These are phyloP conservation scores for Penicillium coffeae DNA, from an alignment of 495 filamentous ascomycete genomes.

Conservation along the genomic window DNA sequence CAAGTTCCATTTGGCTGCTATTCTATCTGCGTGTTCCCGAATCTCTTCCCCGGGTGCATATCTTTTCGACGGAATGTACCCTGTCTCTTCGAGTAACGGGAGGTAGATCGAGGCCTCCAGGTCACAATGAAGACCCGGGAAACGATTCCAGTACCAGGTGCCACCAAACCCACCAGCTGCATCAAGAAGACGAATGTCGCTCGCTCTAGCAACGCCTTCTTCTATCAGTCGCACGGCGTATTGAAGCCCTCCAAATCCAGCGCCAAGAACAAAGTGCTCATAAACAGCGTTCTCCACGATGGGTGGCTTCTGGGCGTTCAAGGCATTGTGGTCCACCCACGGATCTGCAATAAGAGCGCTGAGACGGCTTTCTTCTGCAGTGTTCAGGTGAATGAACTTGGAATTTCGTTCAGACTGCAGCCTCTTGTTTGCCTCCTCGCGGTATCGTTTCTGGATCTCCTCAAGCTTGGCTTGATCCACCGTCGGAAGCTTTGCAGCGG, in stretches of 20 bases:
- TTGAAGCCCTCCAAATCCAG: not conserved
- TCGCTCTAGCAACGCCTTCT: constrained; percentile 32
- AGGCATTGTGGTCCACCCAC: not conserved
- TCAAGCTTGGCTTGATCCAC: not conserved
- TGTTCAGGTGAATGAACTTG: not conserved
- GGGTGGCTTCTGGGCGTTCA: not conserved
- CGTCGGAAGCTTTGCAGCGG: no score
- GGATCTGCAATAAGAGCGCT: not conserved
- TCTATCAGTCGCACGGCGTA: constrained; percentile 41
- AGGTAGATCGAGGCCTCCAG: constrained; percentile 36
- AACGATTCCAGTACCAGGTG: constrained; percentile 47
- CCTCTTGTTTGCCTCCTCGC: not conserved
- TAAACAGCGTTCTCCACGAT: not conserved
- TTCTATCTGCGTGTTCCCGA: constrained; percentile 16
- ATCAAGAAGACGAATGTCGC: constrained; percentile 51
- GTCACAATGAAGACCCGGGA: constrained; percentile 34
- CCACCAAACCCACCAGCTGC: constrained; percentile 41
- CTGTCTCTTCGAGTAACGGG: constrained; percentile 58
- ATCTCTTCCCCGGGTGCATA: constrained; percentile 26
- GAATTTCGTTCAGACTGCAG: not conserved
- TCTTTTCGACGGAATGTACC: constrained; percentile 46
- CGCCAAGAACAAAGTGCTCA: not conserved
- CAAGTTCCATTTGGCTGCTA: constrained; percentile 40
- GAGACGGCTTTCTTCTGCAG: not conserved
- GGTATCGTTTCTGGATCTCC: not conserved